Conservation (phyloP, 345 rosid species). For the Ricinus communis region DNA sequence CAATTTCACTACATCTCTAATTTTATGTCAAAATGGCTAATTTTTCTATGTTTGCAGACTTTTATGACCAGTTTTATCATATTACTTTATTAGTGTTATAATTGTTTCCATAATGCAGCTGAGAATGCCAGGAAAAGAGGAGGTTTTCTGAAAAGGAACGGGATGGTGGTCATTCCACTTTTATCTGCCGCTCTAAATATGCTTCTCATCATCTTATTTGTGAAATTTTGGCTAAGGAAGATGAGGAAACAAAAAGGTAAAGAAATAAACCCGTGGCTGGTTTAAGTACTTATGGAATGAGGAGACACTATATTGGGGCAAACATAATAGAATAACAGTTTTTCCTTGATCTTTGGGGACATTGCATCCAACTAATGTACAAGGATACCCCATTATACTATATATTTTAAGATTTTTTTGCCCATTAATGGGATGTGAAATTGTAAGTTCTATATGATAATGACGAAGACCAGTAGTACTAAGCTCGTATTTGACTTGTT, state of each 20-base stretch:
- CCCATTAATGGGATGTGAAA: neutral
- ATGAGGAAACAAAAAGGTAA: constrained; percentile 45
- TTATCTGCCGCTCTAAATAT: constrained; percentile 16
- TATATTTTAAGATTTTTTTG: too few relatives aligned
- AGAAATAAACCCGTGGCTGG: neutral
- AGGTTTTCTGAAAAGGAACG: constrained; percentile 30
- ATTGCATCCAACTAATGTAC: too few relatives aligned
- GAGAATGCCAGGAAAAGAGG: constrained; percentile 21
- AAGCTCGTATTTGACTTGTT: neutral
- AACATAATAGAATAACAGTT: too few relatives aligned
- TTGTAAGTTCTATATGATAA: neutral
- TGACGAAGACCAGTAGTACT: neutral
- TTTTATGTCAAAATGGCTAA: too few relatives aligned
- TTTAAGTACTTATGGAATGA: neutral
- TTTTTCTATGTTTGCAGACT: too few relatives aligned
- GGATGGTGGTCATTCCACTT: constrained; percentile 19
- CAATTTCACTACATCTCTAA: too few relatives aligned
- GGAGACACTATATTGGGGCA: too few relatives aligned
- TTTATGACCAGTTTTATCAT: too few relatives aligned
- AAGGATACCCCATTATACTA: too few relatives aligned
- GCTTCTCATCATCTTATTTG: constrained; percentile 15
- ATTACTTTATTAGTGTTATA: too few relatives aligned
- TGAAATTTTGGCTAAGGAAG: constrained; percentile 25
- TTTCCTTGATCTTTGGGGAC: too few relatives aligned
- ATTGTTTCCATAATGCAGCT: constrained; percentile 22